Base-by-base conservation (phyloP, 2,329 filamentous ascomycete species). In the Mariannaea sp. region DNA sequence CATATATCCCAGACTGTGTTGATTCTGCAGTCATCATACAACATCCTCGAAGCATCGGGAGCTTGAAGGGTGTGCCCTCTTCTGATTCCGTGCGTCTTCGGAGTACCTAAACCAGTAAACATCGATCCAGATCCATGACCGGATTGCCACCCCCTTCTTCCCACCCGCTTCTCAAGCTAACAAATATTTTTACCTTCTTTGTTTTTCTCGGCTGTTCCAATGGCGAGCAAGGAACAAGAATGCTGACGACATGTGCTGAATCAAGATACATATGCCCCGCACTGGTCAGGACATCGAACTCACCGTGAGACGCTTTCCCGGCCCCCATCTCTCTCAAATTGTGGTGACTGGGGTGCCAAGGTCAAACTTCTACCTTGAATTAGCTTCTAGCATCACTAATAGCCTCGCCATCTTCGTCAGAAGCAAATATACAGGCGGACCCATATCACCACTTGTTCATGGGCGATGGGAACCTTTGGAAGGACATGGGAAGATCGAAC, bases 21-120 rank as follows among this genome's bases (percentile, higher is more conserved):
- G 32, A 35, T 33, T 24, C 46, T 50, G 52, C 52, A 46, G 52
- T 55, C 52, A 55, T 40, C 52, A 45, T 55, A 27, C 44, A 30
- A 20, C 10, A 5, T 24, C 22, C n/a, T n/a, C n/a, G n/a, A 20
- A 33, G 35, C 39, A 26, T 32, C 38, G 32, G n/a, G n/a, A 22
- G 7, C 35, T 20, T 10, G 32, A 44, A 46, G 50, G 40, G 50
- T 33, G 44, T 50, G 46, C 35, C 33, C 50, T 50, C 52, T 49
- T 22, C 33, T 46, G 52, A 55, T 50, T 50, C 52, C 46, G 46
- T 35, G 41, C 27, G n/a, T 38, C 13, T 13, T 50, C 41, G 41
- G 22, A 24, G 39, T n/a, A n/a, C n/a, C 41, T 36, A 45, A 40
- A 39, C 19, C n/a, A n/a, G n/a, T n/a, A 36, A 36, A 36, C 33